Evolutionary conservation across 1,284 basidiomycete genomes (phyloP), one percentile per base, ranked within the genome.

Genomic region (Fistulinella cinereoalba): DNA sequence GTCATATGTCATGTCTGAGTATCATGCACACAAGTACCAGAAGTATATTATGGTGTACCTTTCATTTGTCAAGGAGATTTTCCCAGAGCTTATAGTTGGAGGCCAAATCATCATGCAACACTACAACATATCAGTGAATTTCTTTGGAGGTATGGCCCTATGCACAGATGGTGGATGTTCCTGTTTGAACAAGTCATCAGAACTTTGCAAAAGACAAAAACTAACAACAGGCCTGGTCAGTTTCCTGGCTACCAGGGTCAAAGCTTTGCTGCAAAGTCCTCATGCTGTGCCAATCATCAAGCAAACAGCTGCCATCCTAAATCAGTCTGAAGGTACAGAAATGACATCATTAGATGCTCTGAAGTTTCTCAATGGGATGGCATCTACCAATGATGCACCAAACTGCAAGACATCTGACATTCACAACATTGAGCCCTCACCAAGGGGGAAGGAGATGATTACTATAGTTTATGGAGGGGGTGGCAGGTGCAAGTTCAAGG

Each of bases 91-190:
- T n/a, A n/a, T 22, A 33, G 32, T 3, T 46, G 50, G 29, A 21
- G 24, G 2, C 56, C 53, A 13, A 60, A 56, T 36, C 55, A 62
- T 29, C 61, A 62, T 44, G 24, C 43, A 1, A 34, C 53, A 7
- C 39, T 63, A 15, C 60, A 62, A 33, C 15, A 62, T n/a, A 31
- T 31, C 3, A 28, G 43, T 3, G 46, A 56, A 27, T 58, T 56
- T 22, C 46, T 64, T 5, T 13, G 10, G 0, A 29, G 45, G 13
- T 64, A 56, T 41, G 57, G 63, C 3, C 60, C 60, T 2, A 49
- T 60, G 33, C 55, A 61, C 36, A 47, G 49, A 6, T 64, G 61
- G 61, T 63, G 61, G 56, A 55, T 55, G 24, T 66, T 59, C 40
- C 58, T 57, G 1, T 58, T 62, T 25, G 56, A 65, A 31, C 11